Evolutionary conservation across 805 yeast genomes (phyloP).

Genomic region (Teunomyces tritomae): DNA sequence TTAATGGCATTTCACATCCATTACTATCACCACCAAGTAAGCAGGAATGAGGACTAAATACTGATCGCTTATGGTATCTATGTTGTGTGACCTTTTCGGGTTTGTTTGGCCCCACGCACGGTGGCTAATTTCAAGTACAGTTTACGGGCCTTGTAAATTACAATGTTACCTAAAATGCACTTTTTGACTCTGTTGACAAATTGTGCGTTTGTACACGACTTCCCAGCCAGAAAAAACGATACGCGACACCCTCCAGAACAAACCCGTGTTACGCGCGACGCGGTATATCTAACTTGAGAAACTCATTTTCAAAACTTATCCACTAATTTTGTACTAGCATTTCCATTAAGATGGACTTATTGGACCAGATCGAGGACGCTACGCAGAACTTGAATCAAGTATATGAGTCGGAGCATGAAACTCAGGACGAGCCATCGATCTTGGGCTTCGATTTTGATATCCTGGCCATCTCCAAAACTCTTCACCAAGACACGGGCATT

Average conservation of each 20-base stretch:
- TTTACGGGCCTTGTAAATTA: too few relatives aligned
- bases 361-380: constrained; percentile 11
- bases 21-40: too few relatives aligned
- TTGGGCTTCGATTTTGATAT: constrained; percentile 5
- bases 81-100: too few relatives aligned
- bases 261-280: background rate
- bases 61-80: too few relatives aligned
- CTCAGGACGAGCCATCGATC: background rate
- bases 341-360: constrained; percentile 9
- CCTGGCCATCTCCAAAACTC: constrained; percentile 5
- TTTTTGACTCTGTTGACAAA: background rate
- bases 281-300: background rate
- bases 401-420: constrained; percentile 5
- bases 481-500: constrained; percentile 3
- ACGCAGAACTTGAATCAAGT: constrained; percentile 4
- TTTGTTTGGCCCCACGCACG: too few relatives aligned
- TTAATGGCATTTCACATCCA: too few relatives aligned
- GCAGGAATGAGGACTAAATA: too few relatives aligned
- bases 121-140: too few relatives aligned
- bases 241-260: background rate
- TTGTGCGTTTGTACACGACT: background rate
- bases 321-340: background rate
- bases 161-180: background rate
- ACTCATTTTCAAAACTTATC: background rate
- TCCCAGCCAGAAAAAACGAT: background rate